Evolutionary conservation across 768 basidiomycete genomes (phyloP), one percentile per base, ranked within the genome.

Genomic region (Tulasnella sp.): DNA sequence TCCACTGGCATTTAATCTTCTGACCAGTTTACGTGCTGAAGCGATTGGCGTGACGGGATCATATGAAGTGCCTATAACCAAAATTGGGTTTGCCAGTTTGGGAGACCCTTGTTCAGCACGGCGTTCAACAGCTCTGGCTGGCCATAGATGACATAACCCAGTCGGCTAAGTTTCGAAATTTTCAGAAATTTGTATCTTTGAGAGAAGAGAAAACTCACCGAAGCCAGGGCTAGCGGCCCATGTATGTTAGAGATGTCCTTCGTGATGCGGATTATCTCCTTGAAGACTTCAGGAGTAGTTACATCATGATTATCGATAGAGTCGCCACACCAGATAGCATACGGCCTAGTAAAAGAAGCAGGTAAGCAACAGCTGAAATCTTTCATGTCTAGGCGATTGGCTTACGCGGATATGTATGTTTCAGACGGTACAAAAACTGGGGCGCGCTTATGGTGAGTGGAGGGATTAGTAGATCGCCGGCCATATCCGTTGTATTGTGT

Each of bases 21-120:
- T 7, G n/a, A 37, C 51, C 15, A 53, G 16, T 13, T 15, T n/a
- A 16, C 51, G 32, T 9, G 51, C 51, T 15, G 13, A 16, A 12
- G 25, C 2, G 20, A 53, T n/a, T 3, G 51, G 51, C n/a, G 51
- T 53, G 16, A 53, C 39, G 5, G 51, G 51, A 52, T 53, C 51
- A 12, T 2, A 19, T 13, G 15, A 16, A 33, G 25, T 53, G 12
- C 49, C 48, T 20, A 53, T 52, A 48, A 53, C 49, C 13, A 53
- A 13, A 24, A 53, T 53, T 33, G 51, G 51, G 48, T 51, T 53
- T 16, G 33, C 46, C 7, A 48, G 24, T 16, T 40, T 37, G 9
- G 31, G n/a, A 25, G 33, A 19, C 46, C 46, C 33, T 8, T 29
- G 46, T 19, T 34, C 46, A 5, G 46, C 8, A 20, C 37, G 37